phyloP scores from a whole-genome alignment of 2,329 filamentous ascomycete genomes.

The Verticillium nubilum region DNA sequence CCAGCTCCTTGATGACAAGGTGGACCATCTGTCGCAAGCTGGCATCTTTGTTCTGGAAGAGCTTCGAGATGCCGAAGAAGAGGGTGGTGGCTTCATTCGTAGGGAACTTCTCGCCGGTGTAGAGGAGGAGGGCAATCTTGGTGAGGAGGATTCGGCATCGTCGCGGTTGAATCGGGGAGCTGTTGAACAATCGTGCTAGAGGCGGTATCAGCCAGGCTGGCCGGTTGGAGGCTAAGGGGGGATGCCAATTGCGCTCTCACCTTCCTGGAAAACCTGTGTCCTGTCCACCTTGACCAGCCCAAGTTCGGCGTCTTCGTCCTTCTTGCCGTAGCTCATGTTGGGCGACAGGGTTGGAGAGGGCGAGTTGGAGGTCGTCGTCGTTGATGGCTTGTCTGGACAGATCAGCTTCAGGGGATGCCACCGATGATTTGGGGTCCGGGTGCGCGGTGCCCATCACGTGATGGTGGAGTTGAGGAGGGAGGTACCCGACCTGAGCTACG shows the following conservation, averaged over 20 bases:
- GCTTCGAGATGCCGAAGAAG: slow-evolving; percentile 98
- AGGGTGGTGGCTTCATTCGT: slow-evolving; percentile 96
- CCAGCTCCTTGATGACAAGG: slow-evolving; percentile 95
- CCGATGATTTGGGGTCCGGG: neutral
- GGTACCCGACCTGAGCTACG: no score
- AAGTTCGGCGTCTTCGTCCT: slow-evolving; percentile 95
- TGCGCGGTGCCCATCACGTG: neutral
- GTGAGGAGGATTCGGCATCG: slow-evolving; percentile 96
- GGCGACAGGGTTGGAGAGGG: slow-evolving; percentile 30
- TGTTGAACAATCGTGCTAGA: slow-evolving; percentile 93
- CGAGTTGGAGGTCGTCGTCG: slow-evolving; percentile 24
- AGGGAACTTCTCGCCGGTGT: slow-evolving; percentile 95
- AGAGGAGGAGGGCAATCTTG: slow-evolving; percentile 93
- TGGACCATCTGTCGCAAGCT: slow-evolving; percentile 98
- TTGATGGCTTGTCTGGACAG: slow-evolving; percentile 6
- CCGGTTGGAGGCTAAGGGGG: slow-evolving; percentile 5
- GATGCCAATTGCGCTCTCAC: slow-evolving; percentile 41
- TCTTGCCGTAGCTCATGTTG: slow-evolving; percentile 96
- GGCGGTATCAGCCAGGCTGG: slow-evolving; percentile 13
- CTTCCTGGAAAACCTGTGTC: slow-evolving; percentile 98
- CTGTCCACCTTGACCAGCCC: slow-evolving; percentile 96
- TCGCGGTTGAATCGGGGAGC: slow-evolving; percentile 91
- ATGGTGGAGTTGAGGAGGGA: neutral
- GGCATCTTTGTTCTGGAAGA: slow-evolving; percentile 99
- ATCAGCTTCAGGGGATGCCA: neutral